Evolutionary conservation across 768 basidiomycete genomes (phyloP), one percentile per base, ranked within the genome.

Genomic region (Mycena vitilis): DNA sequence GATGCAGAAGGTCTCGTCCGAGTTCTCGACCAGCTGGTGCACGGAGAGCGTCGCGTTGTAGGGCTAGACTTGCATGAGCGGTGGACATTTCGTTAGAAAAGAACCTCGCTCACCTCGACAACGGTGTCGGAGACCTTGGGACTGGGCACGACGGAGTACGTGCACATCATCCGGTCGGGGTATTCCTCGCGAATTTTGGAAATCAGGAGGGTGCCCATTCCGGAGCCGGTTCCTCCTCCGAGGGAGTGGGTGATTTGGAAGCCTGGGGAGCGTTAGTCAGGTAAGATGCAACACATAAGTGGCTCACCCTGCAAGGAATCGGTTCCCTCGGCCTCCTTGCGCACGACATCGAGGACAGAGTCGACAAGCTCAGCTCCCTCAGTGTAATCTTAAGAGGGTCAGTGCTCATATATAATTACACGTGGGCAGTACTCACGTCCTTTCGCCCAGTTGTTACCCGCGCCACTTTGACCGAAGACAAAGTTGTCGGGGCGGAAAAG

Each of bases 371-470:
- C 98, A 78, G 98, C 98, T 74, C 97, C 97, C 81, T 95, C 93
- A 48, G 93, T 95, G 83, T 96, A 96, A 79, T 95, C 91, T 93
- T 65, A 37, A 15, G 37, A 6, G 40, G 9, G 20, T 42, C 15
- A 49, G 15, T 47, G 22, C 38, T 15, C 37, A 37, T 12, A 36
- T 25, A 36, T 13, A 9, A 47, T 34, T 7, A 22, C 53, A 51
- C 2, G 7, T 36, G 8, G 47, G 47, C 63, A 45, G 60, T 45
- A 93, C 95, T 88, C 78, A 95, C 93, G 93, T 87, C 97, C 97
- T 91, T 99, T 99, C 25, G 98, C 97, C 98, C 98, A 99, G 86
- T 99, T 99, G 90, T 99, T 98, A 78, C 97, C 96, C 74, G 96
- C 97, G 83, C 96, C 96, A 81, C 91, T 95, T 83, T 99, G 97